Evolutionary conservation across 1,139 yeast genomes (phyloP), one percentile per base, ranked within the genome.

Genomic region (Dujonia santamariae): DNA sequence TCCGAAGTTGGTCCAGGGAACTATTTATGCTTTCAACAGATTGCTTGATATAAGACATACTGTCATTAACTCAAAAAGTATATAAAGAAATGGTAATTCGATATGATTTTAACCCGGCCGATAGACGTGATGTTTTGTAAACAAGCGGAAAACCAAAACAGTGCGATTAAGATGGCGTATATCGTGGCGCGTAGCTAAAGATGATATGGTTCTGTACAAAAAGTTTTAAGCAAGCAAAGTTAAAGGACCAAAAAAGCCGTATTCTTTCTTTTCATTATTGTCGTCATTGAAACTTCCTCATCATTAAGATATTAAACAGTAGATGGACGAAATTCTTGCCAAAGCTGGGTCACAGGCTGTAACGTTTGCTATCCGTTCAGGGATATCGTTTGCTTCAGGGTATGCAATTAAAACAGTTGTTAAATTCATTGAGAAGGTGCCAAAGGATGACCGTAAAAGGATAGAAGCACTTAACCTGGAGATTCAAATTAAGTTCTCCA

Each of bases 291-390:
- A n/a, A n/a, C n/a, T n/a, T n/a, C n/a, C n/a, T n/a, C n/a, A n/a
- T n/a, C n/a, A n/a, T n/a, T n/a, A n/a, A n/a, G 9, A 21, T 12
- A 21, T 21, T 12, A 11, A 21, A 21, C 11, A 21, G 23, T 12
- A 11, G 11, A 69, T 69, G 75, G 76, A 70, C 43, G 71, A 68
- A 36, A 54, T 70, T 20, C 47, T 69, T 19, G 54, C 64, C 17
- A 72, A 78, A 59, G 94, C 94, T 3, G 83, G 90, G 21, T 78
- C 77, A 37, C 92, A 85, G 45, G 87, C 87, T 1, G 86, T 85
- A 7, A 75, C 88, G 2, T 82, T 85, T 60, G 95, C 94, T 8
- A 79, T 85, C 27, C 63, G 85, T 38, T 83, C 92, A 1, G 88
- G 94, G 0, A 77, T 85, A 18, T 78, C 88, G 1, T 50, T 84